Base-by-base conservation (phyloP, 148 eudicot species). In the Nepenthes mirabilis region DNA sequence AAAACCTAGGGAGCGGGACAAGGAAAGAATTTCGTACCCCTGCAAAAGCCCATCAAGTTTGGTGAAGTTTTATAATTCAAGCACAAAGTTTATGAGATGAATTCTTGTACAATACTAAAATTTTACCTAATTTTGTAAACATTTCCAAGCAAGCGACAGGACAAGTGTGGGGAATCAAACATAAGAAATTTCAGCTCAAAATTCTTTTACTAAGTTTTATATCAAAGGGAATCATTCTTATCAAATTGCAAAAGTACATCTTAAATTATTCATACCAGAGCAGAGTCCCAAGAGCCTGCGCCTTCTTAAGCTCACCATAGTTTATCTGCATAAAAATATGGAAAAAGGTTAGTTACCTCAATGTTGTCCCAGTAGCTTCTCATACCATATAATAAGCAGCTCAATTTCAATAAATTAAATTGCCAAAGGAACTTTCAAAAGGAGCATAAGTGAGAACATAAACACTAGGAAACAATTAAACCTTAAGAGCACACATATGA, bases 271-370 rank as follows among this genome's bases (percentile, higher is more conserved):
- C 65, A 34, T 70, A 78, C 82, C 76, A 2, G 68, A 61, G 66
- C 71, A 65, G 45, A 70, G 68, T 43, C 82, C 82, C 67, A 78
- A 68, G 23, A 71, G 76, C 57, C 68, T 71, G n/a, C 78, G 78
- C 57, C 79, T 55, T 56, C 82, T 71, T 74, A 78, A 64, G 71
- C 82, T 78, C 67, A 78, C 82, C 82, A 78, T 78, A 23, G 45
- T 71, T 64, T 61, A 62, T 62, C 75, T 68, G 62, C 32, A 32
- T 57, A 49, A 9, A 23, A 47, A 23, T 5, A 14, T 14, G 47
- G 11, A 59, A 35, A 45, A n/a, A 35, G 23, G 11, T 34, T 12
- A 23, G 13, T 47, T 32, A 11, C 2, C 11, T 33, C 36, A 33
- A 49, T 12, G 12, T 32, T 55, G 9, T 34, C 7, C 12, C 32